Evolutionary conservation across 805 yeast species (phyloP).

Genomic region (Kuraishia ogatae): DNA sequence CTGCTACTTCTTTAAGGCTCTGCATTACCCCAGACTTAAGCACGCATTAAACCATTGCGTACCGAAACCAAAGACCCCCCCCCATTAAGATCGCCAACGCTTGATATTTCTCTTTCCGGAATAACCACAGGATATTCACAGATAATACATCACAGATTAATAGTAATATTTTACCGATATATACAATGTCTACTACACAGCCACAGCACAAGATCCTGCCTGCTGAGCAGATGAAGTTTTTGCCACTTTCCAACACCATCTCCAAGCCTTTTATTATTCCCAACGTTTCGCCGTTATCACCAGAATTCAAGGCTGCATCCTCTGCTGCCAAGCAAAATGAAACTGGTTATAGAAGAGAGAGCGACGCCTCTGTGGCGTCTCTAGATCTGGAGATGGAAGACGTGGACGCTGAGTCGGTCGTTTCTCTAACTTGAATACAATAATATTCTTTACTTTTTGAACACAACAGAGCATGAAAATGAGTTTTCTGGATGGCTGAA

Average conservation of each 20-base stretch:
- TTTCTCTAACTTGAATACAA: neutral
- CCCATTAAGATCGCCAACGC: no score
- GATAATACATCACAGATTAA: neutral
- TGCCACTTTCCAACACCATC: conserved; percentile 46
- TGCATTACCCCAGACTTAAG: neutral
- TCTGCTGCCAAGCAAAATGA: conserved; percentile 9
- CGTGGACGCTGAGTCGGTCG: neutral
- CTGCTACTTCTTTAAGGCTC: neutral
- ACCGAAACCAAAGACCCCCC: neutral
- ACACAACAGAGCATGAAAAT: no score
- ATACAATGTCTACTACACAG: neutral
- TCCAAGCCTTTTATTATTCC: conserved; percentile 61
- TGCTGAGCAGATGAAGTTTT: conserved; percentile 23
- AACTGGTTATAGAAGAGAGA: conserved; percentile 2
- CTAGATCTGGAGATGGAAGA: neutral
- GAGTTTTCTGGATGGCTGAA: no score
- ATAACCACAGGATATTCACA: neutral
- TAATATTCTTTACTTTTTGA: no score
- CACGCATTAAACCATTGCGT: neutral
- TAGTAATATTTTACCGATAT: neutral
- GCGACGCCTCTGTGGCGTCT: neutral
- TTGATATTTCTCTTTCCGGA: neutral
- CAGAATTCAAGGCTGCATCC: conserved; percentile 12
- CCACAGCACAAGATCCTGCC: neutral
- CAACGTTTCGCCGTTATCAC: conserved; percentile 49